Evolutionary conservation across 192 early-diverging fungal species (phyloP), one percentile per base, ranked within the genome.

Genomic region (Endogone sp.): DNA sequence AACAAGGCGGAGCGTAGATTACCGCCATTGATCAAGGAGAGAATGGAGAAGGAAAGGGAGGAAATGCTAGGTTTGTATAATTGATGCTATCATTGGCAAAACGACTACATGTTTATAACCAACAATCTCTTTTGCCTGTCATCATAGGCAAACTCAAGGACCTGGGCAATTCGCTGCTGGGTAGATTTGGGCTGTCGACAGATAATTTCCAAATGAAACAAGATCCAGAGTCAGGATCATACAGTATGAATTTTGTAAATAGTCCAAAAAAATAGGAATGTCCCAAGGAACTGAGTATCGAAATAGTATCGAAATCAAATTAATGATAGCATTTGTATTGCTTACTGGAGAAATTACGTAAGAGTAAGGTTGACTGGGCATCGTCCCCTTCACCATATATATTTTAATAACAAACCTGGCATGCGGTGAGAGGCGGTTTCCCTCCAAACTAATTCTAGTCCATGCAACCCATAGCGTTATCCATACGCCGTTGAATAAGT

Each of bases 141-240:
- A n/a, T 44, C 37, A 13, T 44, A 44, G 37, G 75, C 29, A 90
- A 93, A 69, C 76, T 93, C 11, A 93, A 93, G 69, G 81, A 86
- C 29, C 71, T 93, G 32, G 91, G 91, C 1, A 91, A 93, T 59
- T 79, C 79, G 8, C 62, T 93, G 13, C 70, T 93, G 26, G 91
- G 91, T n/a, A 87, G 82, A 22, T 88, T 93, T 72, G 91, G 91
- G 13, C 61, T 93, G 55, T 90, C 89, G 16, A 81, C 87, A 11
- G 79, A 92, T 63, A 89, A 88, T 54, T 93, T 93, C 66, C 78
- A 91, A 58, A 82, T 91, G 72, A 75, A 86, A 58, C 76, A 86
- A 65, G 84, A 90, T 74, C 78, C 81, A 4, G 49, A 62, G 0
- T 76, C 76, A 21, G 88, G 88, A 20, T 72, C 77, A 16, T 89